Evolutionary conservation across 148 eudicot species (phyloP).

Genomic region (Rhododendron simsii): DNA sequence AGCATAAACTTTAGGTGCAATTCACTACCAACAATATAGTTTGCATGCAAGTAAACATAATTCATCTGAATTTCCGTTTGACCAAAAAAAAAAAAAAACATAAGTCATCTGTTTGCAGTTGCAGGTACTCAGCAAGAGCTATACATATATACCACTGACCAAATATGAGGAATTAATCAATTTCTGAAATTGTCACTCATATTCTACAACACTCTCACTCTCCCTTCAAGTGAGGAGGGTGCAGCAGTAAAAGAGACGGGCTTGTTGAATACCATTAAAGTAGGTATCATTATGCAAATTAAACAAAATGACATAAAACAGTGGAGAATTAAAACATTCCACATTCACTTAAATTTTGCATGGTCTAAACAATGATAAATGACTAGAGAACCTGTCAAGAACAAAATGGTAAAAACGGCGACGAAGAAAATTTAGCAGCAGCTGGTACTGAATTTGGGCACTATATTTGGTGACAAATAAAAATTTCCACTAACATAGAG

Average conservation of each 20-base stretch:
- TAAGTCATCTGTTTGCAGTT: background rate
- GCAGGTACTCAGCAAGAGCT: background rate
- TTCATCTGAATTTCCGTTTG: no score
- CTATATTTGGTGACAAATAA: background rate
- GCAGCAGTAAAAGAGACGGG: background rate
- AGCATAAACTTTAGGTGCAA: background rate
- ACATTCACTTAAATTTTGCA: background rate
- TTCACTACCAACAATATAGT: background rate
- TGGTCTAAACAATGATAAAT: background rate
- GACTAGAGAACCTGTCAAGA: background rate
- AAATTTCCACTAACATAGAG: background rate
- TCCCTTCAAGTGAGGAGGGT: background rate
- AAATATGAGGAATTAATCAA: background rate
- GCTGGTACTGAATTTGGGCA: background rate
- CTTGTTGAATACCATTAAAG: background rate
- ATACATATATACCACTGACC: background rate
- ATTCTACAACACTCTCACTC: background rate
- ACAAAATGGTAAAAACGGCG: background rate
- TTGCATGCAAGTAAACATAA: background rate
- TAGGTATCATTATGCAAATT: background rate
- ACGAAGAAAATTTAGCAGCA: background rate
- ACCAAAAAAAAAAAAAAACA: background rate
- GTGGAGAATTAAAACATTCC: background rate
- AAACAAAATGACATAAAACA: background rate
- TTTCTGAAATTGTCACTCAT: background rate